Evolutionary conservation across 495 filamentous ascomycete genomes (phyloP).

Genomic region (Xylaria intraflava): DNA sequence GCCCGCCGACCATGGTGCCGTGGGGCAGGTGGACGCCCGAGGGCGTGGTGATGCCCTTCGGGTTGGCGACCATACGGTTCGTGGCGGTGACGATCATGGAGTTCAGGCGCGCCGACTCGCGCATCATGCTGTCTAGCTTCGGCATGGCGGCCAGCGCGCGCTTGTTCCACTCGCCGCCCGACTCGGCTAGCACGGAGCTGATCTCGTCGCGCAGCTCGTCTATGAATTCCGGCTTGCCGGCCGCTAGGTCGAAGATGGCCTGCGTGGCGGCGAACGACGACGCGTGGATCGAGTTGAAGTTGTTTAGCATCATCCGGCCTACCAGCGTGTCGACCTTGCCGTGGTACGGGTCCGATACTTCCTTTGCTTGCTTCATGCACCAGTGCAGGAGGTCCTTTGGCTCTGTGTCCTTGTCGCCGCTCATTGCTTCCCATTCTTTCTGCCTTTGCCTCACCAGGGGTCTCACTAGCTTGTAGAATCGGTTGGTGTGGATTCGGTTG

Average conservation of each 20-base stretch:
- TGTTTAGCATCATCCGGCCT: constrained; percentile 33
- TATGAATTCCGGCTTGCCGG: constrained; percentile 34
- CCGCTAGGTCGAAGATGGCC: constrained; percentile 37
- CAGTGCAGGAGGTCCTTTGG: constrained; percentile 39
- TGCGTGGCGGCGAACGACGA: constrained; percentile 39
- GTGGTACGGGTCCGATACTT: constrained; percentile 21
- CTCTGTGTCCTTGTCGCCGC: constrained; percentile 15
- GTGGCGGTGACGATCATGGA: constrained; percentile 25
- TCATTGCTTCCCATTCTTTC: constrained; percentile 19
- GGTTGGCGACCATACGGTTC: constrained; percentile 22
- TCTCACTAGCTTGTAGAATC: constrained; percentile 25
- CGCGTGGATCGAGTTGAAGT: constrained; percentile 47
- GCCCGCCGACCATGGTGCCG: constrained; percentile 16
- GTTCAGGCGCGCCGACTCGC: constrained; percentile 16
- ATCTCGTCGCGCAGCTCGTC: constrained; percentile 49
- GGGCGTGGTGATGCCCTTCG: constrained; percentile 30
- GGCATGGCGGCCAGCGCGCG: constrained; percentile 32
- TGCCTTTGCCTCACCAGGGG: constrained; percentile 29
- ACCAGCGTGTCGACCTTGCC: constrained; percentile 22
- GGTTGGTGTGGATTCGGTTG: constrained; percentile 26
- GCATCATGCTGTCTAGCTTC: constrained; percentile 34
- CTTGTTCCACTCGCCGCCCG: constrained; percentile 37
- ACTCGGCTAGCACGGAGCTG: constrained; percentile 18
- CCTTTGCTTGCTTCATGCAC: constrained; percentile 27
- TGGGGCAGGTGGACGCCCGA: constrained; percentile 23